Base-by-base conservation (phyloP, 78 protist genomes). In the Capsaspora owczarzaki region DNA sequence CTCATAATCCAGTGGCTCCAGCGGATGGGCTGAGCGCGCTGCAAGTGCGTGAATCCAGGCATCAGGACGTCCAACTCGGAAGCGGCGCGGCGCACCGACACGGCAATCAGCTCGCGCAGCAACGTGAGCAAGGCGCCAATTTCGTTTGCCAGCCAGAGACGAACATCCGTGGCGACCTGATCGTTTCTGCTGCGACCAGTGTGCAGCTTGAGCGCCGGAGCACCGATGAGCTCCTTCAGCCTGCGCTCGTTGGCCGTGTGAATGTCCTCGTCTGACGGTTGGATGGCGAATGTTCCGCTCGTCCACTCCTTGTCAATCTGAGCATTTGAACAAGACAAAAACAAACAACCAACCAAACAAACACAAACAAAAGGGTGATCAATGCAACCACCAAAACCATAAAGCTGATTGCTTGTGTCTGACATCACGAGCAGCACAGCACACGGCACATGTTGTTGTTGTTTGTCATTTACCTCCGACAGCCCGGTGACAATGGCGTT, bases 241-340 rank as follows among this genome's bases (percentile, higher is more conserved):
- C 89, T 49, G 33, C 93, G 80, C 74, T 90, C 93, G 82, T 90
- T 90, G 44, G 93, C 93, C 19, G 90, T 88, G 84, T 90, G 93
- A 41, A 90, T 90, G 76, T 90, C 93, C 71, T 90, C 93, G 66
- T 90, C 93, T 10, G 83, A 78, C 20, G 0, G n/a, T 35, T 53
- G 43, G 66, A 85, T 74, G 20, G 25, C 74, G 40, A 86, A 83
- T 31, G 23, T 51, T 33, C 86, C 86, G 19, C 12, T 35, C 20
- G 1, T 37, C 90, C 90, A 87, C 51, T 72, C 83, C 43, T 3
- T 35, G 3, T n/a, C n/a, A n/a, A n/a, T n/a, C n/a, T n/a, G n/a
- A n/a, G n/a, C n/a, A n/a, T n/a, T n/a, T n/a, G n/a, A n/a, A n/a
- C n/a, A n/a, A n/a, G n/a, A n/a, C n/a, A n/a, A n/a, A n/a, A n/a